phyloP scores from a whole-genome alignment of 108 stramenopile species.

The Skeletonema potamos region DNA sequence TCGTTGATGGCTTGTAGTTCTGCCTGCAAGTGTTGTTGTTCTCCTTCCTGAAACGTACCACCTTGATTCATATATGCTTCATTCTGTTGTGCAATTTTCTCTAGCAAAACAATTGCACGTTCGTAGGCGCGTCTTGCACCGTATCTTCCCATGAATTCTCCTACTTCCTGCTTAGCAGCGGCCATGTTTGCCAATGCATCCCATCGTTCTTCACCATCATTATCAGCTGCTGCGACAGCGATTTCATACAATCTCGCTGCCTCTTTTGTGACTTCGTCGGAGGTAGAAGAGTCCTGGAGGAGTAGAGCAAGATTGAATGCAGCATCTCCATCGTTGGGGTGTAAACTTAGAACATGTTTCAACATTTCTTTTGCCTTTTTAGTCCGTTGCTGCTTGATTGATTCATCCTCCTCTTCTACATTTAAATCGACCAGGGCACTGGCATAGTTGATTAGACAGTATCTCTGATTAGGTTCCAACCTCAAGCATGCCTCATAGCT shows the following conservation, averaged over 20 bases:
- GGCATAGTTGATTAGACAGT: slow-evolving; percentile 44
- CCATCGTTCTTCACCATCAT: slow-evolving; percentile 34
- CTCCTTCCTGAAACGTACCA: slow-evolving; percentile 12
- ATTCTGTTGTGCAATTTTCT: slow-evolving; percentile 25
- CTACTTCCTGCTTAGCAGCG: slow-evolving; percentile 39
- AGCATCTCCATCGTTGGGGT: slow-evolving; percentile 43
- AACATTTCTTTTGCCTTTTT: slow-evolving; percentile 16
- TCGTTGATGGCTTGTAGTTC: slow-evolving; percentile 20
- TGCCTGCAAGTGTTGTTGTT: slow-evolving; percentile 1
- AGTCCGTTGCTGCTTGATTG: background rate
- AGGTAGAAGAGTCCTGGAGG: slow-evolving; percentile 38
- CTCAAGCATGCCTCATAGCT: slow-evolving; percentile 34
- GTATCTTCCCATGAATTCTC: slow-evolving; percentile 17
- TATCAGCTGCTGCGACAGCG: slow-evolving; percentile 16
- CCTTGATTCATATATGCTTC: slow-evolving; percentile 17
- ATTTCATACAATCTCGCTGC: slow-evolving; percentile 34
- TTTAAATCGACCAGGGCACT: slow-evolving; percentile 33
- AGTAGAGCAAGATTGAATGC: slow-evolving; percentile 52
- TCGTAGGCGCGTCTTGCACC: slow-evolving; percentile 32
- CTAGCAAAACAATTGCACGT: slow-evolving; percentile 34
- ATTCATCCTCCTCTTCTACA: slow-evolving; percentile 1
- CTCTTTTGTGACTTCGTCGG: slow-evolving; percentile 30
- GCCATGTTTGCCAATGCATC: slow-evolving; percentile 54
- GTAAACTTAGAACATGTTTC: slow-evolving; percentile 11
- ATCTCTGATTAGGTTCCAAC: slow-evolving; percentile 31